phyloP scores from a whole-genome alignment of 1,139 yeast genomes.

The Scheffersomyces segobiensis region DNA sequence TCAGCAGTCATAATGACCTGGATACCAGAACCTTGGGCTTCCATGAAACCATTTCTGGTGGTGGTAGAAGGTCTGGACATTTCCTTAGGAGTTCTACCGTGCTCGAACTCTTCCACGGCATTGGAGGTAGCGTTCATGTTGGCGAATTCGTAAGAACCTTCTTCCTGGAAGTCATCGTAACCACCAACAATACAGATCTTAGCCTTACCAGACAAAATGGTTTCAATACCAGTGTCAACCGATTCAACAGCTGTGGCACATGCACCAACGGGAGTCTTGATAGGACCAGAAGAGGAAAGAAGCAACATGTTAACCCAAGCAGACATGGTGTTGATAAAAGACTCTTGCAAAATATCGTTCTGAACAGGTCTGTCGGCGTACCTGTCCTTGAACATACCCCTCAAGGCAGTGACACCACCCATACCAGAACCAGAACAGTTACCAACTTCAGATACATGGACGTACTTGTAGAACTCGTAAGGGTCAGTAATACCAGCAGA shows the following conservation, averaged over 20 bases:
- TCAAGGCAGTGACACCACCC: conserved; percentile 97
- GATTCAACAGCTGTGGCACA: conserved; percentile 99
- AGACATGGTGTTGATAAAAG: conserved; percentile 97
- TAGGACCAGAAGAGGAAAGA: conserved; percentile 97
- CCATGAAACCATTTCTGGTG: conserved; percentile 97
- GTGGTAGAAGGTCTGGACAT: conserved; percentile 99
- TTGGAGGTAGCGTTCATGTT: conserved; percentile 98
- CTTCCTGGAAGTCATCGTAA: conserved; percentile 99
- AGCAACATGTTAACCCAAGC: conserved; percentile 99
- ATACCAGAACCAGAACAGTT: conserved; percentile 99
- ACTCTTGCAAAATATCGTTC: conserved; percentile 94
- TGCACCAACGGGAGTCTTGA: conserved; percentile 98
- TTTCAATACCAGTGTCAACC: conserved; percentile 92
- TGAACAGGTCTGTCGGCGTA: conserved; percentile 90
- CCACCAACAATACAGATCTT: conserved; percentile 97
- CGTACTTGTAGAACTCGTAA: conserved; percentile 96
- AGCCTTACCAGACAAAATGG: conserved; percentile 89
- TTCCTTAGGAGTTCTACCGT: conserved; percentile 96
- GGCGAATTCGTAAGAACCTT: conserved; percentile 96
- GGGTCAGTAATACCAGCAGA: conserved; percentile 97
- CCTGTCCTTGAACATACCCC: conserved; percentile 98
- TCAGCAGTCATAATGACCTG: conserved; percentile 96
- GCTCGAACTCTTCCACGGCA: conserved; percentile 80
- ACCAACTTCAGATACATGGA: conserved; percentile 97
- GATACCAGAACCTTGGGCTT: conserved; percentile 99